Conservation (phyloP, 2,329 filamentous ascomycete species). For the Diatrype stigma region DNA sequence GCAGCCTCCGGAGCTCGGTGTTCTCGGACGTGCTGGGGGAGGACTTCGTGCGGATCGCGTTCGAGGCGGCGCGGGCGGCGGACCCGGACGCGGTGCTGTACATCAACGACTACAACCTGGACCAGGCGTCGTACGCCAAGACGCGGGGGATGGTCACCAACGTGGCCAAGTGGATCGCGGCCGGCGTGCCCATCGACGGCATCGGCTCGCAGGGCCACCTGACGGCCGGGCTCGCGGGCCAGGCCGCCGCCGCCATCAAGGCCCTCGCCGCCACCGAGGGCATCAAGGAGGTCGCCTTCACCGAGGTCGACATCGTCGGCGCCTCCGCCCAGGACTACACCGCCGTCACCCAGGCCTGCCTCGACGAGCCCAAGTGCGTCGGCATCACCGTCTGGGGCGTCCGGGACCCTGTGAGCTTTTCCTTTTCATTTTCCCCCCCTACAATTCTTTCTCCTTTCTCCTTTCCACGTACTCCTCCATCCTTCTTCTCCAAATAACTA, state of each 20-base stretch:
- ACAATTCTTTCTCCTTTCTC: neutral
- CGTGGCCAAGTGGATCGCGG: conserved; percentile 60
- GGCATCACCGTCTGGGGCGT: conserved; percentile 63
- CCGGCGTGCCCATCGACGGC: conserved; percentile 59
- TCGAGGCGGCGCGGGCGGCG: conserved; percentile 61
- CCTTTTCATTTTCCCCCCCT: neutral
- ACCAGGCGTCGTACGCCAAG: conserved; percentile 57
- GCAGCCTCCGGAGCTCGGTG: conserved; percentile 54
- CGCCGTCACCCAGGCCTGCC: conserved; percentile 54
- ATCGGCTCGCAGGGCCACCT: conserved; percentile 53
- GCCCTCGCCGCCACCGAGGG: conserved; percentile 41
- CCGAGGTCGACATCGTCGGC: conserved; percentile 60
- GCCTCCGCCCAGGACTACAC: conserved; percentile 54
- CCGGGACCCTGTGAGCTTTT: conserved; percentile 36
- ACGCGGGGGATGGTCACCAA: conserved; percentile 45
- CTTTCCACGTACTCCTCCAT: no score
- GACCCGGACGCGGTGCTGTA: conserved; percentile 67
- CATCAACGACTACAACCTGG: conserved; percentile 73
- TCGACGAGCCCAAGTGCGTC: conserved; percentile 55
- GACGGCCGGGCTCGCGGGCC: conserved; percentile 34
- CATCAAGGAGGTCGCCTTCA: conserved; percentile 50
- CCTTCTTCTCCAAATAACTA: no score
- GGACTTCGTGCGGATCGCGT: conserved; percentile 66
- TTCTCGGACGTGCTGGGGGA: conserved; percentile 67
- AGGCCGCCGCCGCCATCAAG: conserved; percentile 39